Evolutionary conservation across 2,329 filamentous ascomycete species (phyloP).

Genomic region (Exophiala dermatitidis): DNA sequence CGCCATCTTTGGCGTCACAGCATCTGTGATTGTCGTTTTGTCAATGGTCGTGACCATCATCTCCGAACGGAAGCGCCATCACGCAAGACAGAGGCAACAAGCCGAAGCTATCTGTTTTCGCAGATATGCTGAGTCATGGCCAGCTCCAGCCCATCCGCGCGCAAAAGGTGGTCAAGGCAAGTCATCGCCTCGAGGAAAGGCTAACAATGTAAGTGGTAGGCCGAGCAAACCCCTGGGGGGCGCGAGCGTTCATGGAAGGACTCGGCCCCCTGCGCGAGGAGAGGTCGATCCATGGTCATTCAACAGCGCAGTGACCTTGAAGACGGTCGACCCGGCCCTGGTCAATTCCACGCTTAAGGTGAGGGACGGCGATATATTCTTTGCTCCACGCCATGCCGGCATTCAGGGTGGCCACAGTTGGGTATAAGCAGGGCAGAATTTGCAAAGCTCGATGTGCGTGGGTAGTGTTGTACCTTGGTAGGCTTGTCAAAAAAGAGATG

Average conservation of each 20-base stretch:
- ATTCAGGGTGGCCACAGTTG: background rate
- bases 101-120: background rate
- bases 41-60: background rate
- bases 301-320: background rate
- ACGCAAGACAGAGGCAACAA: background rate
- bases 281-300: background rate
- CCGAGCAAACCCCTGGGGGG: background rate
- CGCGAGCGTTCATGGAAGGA: background rate
- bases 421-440: background rate
- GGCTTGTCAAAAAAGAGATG: too few relatives aligned
- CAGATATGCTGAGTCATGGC: background rate
- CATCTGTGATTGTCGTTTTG: background rate
- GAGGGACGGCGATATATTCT: background rate
- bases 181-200: background rate
- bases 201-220: background rate
- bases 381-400: background rate
- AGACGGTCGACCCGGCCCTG: background rate
- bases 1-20: background rate
- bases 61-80: background rate
- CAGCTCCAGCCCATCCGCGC: background rate
- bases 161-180: background rate
- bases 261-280: background rate
- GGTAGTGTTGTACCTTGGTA: too few relatives aligned
- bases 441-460: too few relatives aligned
- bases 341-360: background rate